Evolutionary conservation across 257 asterid genomes (phyloP), one percentile per base, ranked within the genome.

Genomic region (Jaltomata sinuosa): DNA sequence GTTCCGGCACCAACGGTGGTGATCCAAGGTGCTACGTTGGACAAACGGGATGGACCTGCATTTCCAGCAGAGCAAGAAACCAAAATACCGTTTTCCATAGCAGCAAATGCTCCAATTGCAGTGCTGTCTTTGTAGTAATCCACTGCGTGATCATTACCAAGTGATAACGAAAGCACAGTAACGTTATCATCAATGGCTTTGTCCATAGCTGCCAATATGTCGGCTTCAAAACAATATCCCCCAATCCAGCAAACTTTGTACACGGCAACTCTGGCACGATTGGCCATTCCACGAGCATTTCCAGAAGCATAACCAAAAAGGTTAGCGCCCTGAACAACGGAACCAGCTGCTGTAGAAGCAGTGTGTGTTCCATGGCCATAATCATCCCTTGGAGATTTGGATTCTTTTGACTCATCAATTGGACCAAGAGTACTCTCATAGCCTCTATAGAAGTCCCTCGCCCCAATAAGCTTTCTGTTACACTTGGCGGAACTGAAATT

Each of bases 291-390:
- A 4, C 97, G 97, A 0, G 99, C 99, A n/a, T 91, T 86, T 15
- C 99, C 99, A 0, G 85, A 3, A 1, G 98, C 99, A 79, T 90
- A 96, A 0, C 98, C 97, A 36, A 94, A 91, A 36, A 96, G 87
- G 83, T 88, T 94, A 2, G 99, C 97, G 54, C 90, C 93, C 11
- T 92, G 1, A 12, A 96, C 99, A 2, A 86, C 40, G 0, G 96
- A 86, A 1, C 99, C 98, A 3, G 93, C 95, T 19, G 99, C 97
- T 2, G 98, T 96, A 42, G 97, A 82, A 5, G 99, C 87, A 0
- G 99, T 96, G 88, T 96, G 99, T 40, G 99, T 94, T 32, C 99
- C 98, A 11, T 96, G 98, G 1, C 99, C 99, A 18, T 94, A 97
- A 78, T 93, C 97, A 69, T 96, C 99, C 1, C 98, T 86, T 6